Conservation (phyloP, 805 yeast genomes). For the Teunomyces kruisii region DNA sequence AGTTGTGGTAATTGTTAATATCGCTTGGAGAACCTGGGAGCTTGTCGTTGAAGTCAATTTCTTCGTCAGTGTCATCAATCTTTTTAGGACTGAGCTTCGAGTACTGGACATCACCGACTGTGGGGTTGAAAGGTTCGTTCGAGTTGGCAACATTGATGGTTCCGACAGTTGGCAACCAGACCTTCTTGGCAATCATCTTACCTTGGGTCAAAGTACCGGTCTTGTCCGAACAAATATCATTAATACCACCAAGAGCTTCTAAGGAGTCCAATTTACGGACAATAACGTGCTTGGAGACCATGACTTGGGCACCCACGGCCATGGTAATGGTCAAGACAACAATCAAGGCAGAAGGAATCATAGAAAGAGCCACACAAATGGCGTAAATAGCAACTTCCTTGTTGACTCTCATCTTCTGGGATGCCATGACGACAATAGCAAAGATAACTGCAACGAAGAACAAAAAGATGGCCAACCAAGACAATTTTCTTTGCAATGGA, state of each 20-base stretch:
- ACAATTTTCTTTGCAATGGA: conserved; percentile 72
- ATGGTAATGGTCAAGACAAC: conserved; percentile 83
- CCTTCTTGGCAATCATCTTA: conserved; percentile 69
- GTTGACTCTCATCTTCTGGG: conserved; percentile 73
- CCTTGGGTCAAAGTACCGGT: conserved; percentile 84
- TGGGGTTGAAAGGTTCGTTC: conserved; percentile 64
- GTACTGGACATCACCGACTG: conserved; percentile 48
- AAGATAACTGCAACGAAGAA: conserved; percentile 79
- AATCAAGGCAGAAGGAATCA: conserved; percentile 79
- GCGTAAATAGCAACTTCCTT: conserved; percentile 86
- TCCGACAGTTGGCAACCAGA: conserved; percentile 68
- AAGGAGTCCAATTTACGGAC: conserved; percentile 75
- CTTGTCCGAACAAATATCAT: conserved; percentile 79
- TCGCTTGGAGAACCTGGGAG: conserved; percentile 17
- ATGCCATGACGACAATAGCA: conserved; percentile 84
- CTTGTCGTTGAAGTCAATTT: conserved; percentile 24
- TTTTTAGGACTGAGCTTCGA: conserved; percentile 35
- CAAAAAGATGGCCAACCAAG: conserved; percentile 72
- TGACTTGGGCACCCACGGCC: conserved; percentile 77
- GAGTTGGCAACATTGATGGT: conserved; percentile 54
- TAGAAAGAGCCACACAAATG: conserved; percentile 76
- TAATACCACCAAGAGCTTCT: conserved; percentile 77
- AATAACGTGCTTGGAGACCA: conserved; percentile 69
- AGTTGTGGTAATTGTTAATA: conserved; percentile 38
- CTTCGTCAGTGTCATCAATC: conserved; percentile 37